Evolutionary conservation across 1,284 basidiomycete genomes (phyloP).

Genomic region (Cryptococcus sp.): DNA sequence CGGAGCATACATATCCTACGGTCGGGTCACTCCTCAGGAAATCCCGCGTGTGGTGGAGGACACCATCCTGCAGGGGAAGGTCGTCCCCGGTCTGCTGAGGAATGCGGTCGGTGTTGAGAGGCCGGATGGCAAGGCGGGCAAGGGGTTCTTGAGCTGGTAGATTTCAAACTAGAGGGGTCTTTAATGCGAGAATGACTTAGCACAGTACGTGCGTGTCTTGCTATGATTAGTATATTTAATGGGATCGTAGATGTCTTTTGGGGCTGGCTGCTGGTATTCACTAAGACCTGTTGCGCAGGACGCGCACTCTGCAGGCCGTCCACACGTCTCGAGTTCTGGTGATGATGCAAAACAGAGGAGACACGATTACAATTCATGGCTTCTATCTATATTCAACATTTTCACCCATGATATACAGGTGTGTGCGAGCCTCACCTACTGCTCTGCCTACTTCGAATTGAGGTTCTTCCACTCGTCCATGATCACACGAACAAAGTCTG

Average conservation of each 20-base stretch:
- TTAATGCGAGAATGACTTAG: too few relatives aligned
- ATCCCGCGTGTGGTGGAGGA: constrained; percentile 80
- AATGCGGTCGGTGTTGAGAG: constrained; percentile 68
- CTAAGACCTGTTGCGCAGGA: too few relatives aligned
- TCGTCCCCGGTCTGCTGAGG: constrained; percentile 76
- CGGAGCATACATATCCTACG: constrained; percentile 83
- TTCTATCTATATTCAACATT: not conserved
- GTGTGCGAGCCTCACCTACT: not conserved
- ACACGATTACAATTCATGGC: too few relatives aligned
- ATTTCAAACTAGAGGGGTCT: not conserved
- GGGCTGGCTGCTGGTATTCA: too few relatives aligned
- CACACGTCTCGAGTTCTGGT: too few relatives aligned
- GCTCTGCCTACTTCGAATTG: not conserved
- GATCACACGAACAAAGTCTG: constrained; percentile 75
- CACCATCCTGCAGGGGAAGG: constrained; percentile 75
- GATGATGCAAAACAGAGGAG: too few relatives aligned
- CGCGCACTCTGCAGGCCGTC: too few relatives aligned
- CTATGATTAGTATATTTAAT: too few relatives aligned
- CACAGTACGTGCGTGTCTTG: too few relatives aligned
- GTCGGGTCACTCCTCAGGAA: constrained; percentile 85
- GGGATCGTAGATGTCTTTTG: too few relatives aligned
- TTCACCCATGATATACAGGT: not conserved
- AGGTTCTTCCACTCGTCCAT: constrained; percentile 59
- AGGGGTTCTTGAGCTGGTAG: constrained; percentile 34
- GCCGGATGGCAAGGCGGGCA: constrained; percentile 14